Percentiles rank a stretch among this genome's conserved stretches.
Conservation (phyloP, 345 rosid species). For the Eutrema yunnanense region DNA sequence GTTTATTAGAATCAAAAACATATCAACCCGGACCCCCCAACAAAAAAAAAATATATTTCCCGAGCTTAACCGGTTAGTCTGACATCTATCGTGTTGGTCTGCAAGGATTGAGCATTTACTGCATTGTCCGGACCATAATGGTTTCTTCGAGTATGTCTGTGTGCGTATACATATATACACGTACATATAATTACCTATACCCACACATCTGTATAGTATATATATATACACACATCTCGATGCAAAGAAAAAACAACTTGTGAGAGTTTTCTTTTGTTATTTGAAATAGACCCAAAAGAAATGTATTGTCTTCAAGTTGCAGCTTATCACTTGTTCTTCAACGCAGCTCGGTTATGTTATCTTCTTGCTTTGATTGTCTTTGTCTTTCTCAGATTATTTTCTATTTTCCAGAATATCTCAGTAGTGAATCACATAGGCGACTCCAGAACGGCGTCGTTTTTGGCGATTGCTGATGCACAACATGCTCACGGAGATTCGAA, state of each 20-base stretch:
- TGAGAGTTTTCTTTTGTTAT: not conserved
- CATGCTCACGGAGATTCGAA: slow-evolving; percentile 2
- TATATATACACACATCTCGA: slow-evolving; percentile 18
- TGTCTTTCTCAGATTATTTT: slow-evolving; percentile 6
- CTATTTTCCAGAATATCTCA: not conserved
- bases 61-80: not conserved
- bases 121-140: slow-evolving; percentile 1
- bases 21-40: not conserved
- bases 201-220: not conserved
- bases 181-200: not conserved
- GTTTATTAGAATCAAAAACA: not conserved
- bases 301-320: slow-evolving; percentile 35
- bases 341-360: slow-evolving; percentile 25
- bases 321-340: slow-evolving; percentile 34
- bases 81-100: not conserved
- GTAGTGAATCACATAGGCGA: not conserved
- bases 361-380: slow-evolving; percentile 14
- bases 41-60: not conserved
- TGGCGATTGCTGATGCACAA: not conserved
- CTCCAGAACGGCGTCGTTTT: not conserved
- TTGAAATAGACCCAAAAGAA: not conserved
- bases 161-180: slow-evolving; percentile 1
- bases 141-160: slow-evolving; percentile 3
- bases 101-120: slow-evolving; percentile 14
- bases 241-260: not conserved